A percentile compares a stretch with the other conserved stretches of the same genome.
These are phyloP conservation scores for Hypomontagnella monticulosa DNA, from an alignment of 495 filamentous ascomycete species.

Conservation along the genomic window DNA sequence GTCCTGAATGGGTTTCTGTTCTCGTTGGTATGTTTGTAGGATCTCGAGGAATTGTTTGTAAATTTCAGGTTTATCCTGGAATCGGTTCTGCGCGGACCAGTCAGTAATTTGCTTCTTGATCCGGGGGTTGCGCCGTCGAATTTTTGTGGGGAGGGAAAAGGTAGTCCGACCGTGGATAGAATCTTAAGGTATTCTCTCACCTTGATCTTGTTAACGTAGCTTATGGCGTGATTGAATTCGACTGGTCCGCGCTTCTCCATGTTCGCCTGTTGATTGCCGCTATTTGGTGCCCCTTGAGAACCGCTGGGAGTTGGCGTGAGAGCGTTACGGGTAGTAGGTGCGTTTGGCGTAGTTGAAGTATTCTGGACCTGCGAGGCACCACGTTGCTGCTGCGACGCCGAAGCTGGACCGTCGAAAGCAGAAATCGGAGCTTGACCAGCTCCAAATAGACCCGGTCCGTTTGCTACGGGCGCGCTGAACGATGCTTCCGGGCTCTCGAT, in stretches of 20 bases:
- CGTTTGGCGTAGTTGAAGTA: slow-evolving; percentile 50
- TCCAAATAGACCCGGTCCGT: slow-evolving; percentile 56
- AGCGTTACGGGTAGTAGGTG: slow-evolving; percentile 54
- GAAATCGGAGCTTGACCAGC: slow-evolving; percentile 53
- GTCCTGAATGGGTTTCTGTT: slow-evolving; percentile 98
- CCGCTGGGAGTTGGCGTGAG: slow-evolving; percentile 62
- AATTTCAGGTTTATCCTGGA: slow-evolving; percentile 92
- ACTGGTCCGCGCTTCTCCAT: slow-evolving; percentile 91
- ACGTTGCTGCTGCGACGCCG: slow-evolving; percentile 78
- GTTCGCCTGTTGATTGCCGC: slow-evolving; percentile 64
- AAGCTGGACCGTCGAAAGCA: slow-evolving; percentile 59
- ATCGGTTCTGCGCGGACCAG: slow-evolving; percentile 77
- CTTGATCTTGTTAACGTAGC: slow-evolving; percentile 99
- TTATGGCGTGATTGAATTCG: slow-evolving; percentile 99
- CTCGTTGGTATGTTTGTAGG: slow-evolving; percentile 96
- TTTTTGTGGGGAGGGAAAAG: slow-evolving; percentile 28
- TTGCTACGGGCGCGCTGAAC: slow-evolving; percentile 61
- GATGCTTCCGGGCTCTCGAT: slow-evolving; percentile 64
- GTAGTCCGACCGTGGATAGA: background rate
- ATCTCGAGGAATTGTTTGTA: slow-evolving; percentile 99
- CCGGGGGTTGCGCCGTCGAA: slow-evolving; percentile 7
- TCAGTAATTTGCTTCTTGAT: slow-evolving; percentile 21
- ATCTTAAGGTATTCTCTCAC: slow-evolving; percentile 56
- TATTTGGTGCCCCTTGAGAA: slow-evolving; percentile 53
- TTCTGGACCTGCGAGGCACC: slow-evolving; percentile 83